Percentiles rank a stretch among this genome's conserved stretches.
Evolutionary conservation across 495 filamentous ascomycete species (phyloP).

Genomic region (Venustampulla echinocandica): DNA sequence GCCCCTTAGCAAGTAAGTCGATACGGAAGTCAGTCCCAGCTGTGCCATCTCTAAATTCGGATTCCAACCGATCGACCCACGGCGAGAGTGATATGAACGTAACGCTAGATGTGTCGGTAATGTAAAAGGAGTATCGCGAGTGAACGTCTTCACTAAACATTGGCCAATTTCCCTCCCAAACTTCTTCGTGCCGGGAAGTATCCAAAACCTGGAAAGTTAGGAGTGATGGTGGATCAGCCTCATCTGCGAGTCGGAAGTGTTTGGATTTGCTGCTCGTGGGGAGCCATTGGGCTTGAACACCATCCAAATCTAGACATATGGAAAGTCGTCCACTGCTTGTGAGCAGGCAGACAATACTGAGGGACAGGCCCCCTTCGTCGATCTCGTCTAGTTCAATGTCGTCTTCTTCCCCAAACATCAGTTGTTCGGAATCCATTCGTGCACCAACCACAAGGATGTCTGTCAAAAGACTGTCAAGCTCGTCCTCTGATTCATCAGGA

Average conservation of each 20-base stretch:
- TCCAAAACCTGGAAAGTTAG: conserved; percentile 51
- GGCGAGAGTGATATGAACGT: conserved; percentile 60
- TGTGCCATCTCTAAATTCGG: conserved; percentile 58
- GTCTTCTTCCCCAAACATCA: conserved; percentile 55
- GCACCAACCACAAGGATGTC: conserved; percentile 47
- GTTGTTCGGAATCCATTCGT: conserved; percentile 44
- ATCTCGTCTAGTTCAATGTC: conserved; percentile 43
- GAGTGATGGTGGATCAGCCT: conserved; percentile 29
- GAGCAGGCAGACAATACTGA: conserved; percentile 64
- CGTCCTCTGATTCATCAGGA: conserved; percentile 55
- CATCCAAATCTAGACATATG: conserved; percentile 70
- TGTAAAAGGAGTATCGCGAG: conserved; percentile 69
- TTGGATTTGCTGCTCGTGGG: conserved; percentile 35
- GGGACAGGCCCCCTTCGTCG: conserved; percentile 58
- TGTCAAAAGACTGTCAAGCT: conserved; percentile 53
- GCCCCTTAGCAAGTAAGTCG: conserved; percentile 55
- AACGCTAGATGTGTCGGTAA: conserved; percentile 64
- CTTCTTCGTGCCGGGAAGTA: conserved; percentile 43
- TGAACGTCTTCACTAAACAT: conserved; percentile 64
- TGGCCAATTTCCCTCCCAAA: conserved; percentile 52
- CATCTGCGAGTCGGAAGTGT: conserved; percentile 11
- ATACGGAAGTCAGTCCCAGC: conserved; percentile 66
- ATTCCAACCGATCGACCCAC: conserved; percentile 70
- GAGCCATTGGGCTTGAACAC: conserved; percentile 79
- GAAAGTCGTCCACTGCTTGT: conserved; percentile 66